These are phyloP conservation scores for Cornus controversa DNA, from an alignment of 148 eudicot species.

Conservation along the genomic window DNA sequence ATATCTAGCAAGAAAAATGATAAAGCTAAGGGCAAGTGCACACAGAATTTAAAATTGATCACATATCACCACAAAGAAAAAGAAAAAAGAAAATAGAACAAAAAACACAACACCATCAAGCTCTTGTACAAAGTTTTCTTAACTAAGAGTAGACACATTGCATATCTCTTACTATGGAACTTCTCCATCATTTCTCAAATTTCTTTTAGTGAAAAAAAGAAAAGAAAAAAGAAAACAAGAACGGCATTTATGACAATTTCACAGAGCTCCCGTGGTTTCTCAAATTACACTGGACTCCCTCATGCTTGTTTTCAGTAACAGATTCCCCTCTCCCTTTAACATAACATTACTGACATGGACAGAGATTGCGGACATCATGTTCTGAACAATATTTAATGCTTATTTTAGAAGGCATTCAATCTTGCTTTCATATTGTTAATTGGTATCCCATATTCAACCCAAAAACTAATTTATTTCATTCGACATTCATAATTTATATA, in stretches of 20 bases:
- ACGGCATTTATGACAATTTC: background rate
- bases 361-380: background rate
- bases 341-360: background rate
- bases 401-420: background rate
- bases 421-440: background rate
- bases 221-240: background rate
- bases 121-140: background rate
- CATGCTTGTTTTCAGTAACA: background rate
- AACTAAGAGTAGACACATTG: background rate
- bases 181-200: background rate
- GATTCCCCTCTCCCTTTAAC: background rate
- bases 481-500: background rate
- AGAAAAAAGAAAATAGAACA: background rate
- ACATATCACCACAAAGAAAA: background rate
- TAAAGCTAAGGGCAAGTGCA: conserved; percentile 22
- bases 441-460: background rate
- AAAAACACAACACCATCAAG: background rate
- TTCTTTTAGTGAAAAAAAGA: background rate
- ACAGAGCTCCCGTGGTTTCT: background rate
- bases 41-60: conserved; percentile 1
- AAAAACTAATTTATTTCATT: background rate
- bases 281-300: background rate
- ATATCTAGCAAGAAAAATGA: conserved; percentile 60
- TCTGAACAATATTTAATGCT: background rate
- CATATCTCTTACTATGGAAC: background rate